These are phyloP conservation scores for Didymella lethalis DNA, from an alignment of 2,329 filamentous ascomycete genomes.

Conservation along the genomic window DNA sequence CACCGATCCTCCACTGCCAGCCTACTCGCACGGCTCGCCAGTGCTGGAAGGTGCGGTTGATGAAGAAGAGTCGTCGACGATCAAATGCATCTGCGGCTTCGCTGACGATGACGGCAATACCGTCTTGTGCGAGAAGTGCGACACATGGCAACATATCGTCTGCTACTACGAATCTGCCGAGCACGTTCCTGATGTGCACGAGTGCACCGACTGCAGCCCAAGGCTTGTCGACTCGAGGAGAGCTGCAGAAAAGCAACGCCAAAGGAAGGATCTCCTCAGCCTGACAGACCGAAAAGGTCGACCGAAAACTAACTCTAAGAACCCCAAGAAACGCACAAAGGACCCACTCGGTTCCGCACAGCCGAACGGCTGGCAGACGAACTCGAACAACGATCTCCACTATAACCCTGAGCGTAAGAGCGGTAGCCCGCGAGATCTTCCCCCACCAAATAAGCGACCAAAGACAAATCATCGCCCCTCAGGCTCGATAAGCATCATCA, in stretches of 20 bases:
- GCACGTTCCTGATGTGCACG: slow-evolving; percentile 79
- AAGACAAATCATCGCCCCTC: slow-evolving; percentile 84
- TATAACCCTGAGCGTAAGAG: slow-evolving; percentile 57
- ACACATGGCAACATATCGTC: slow-evolving; percentile 97
- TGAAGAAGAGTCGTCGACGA: slow-evolving; percentile 86
- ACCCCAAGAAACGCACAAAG: slow-evolving; percentile 87
- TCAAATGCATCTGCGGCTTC: slow-evolving; percentile 97
- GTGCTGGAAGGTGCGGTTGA: slow-evolving; percentile 53
- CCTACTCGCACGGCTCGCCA: slow-evolving; percentile 49
- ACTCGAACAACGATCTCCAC: slow-evolving; percentile 65
- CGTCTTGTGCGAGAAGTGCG: slow-evolving; percentile 93
- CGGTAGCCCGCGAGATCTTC: slow-evolving; percentile 60
- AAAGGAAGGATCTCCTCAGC: slow-evolving; percentile 66
- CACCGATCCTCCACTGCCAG: slow-evolving; percentile 40
- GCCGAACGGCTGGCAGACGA: slow-evolving; percentile 69
- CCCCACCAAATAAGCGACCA: slow-evolving; percentile 76
- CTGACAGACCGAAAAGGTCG: slow-evolving; percentile 70
- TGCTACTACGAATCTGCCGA: slow-evolving; percentile 86
- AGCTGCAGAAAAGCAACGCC: slow-evolving; percentile 75
- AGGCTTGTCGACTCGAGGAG: slow-evolving; percentile 75
- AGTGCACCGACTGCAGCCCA: slow-evolving; percentile 87
- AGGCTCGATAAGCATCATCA: slow-evolving; percentile 75
- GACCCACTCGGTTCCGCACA: slow-evolving; percentile 66
- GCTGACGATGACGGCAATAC: slow-evolving; percentile 96
- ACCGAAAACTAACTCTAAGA: slow-evolving; percentile 78